Evolutionary conservation across 352 stramenopile genomes (phyloP).

Genomic region (Globisporangium parvum): DNA sequence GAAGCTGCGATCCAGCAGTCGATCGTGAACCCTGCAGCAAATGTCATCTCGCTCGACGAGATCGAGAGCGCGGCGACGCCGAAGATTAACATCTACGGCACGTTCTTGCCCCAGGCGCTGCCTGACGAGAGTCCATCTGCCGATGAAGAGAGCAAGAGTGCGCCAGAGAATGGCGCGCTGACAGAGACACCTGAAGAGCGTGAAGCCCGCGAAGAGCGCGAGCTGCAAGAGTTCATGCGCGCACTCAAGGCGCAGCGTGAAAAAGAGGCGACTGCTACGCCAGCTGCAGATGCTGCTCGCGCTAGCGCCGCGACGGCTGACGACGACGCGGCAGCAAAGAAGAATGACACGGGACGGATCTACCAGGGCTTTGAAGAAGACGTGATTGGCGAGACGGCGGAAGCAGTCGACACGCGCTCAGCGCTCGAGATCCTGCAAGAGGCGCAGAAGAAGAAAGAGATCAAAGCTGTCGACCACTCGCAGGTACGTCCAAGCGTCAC

Average conservation of each 20-base stretch:
- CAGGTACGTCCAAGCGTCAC: slow-evolving; percentile 24
- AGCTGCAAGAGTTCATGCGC: slow-evolving; percentile 82
- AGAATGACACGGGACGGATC: slow-evolving; percentile 68
- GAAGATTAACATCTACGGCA: slow-evolving; percentile 84
- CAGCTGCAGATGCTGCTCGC: background rate
- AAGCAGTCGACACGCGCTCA: slow-evolving; percentile 68
- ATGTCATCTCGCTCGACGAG: slow-evolving; percentile 83
- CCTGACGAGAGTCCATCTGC: slow-evolving; percentile 12
- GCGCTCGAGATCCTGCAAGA: slow-evolving; percentile 90
- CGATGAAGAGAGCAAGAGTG: slow-evolving; percentile 3
- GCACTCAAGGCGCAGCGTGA: slow-evolving; percentile 72
- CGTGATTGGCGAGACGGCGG: slow-evolving; percentile 72
- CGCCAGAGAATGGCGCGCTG: slow-evolving; percentile 11
- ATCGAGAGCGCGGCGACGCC: slow-evolving; percentile 47
- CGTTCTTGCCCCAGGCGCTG: slow-evolving; percentile 50
- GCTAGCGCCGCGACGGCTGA: background rate
- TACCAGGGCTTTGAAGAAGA: slow-evolving; percentile 86
- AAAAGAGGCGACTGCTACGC: slow-evolving; percentile 28
- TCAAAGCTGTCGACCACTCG: slow-evolving; percentile 95
- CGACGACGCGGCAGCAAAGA: slow-evolving; percentile 26
- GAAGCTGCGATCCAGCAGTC: slow-evolving; percentile 72
- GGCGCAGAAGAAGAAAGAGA: slow-evolving; percentile 90
- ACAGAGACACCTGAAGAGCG: slow-evolving; percentile 54
- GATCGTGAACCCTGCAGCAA: slow-evolving; percentile 55
- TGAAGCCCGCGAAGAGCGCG: slow-evolving; percentile 72